These are phyloP conservation scores for Zasmidium cellare DNA, from an alignment of 2,329 filamentous ascomycete species.

Conservation along the genomic window DNA sequence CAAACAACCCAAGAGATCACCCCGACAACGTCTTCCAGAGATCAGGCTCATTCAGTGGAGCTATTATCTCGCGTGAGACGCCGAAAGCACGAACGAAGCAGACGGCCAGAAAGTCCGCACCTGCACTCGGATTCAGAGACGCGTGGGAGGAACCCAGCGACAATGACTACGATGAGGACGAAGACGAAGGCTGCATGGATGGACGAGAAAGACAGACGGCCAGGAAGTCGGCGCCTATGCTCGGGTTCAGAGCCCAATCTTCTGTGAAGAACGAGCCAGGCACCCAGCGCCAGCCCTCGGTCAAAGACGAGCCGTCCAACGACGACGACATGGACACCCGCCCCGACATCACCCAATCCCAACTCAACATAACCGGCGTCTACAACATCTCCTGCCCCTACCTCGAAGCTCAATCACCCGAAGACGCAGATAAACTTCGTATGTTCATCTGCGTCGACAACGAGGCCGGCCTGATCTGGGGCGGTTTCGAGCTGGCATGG, in stretches of 20 bases:
- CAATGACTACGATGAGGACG: too few species aligned
- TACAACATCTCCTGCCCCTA: slow-evolving; percentile 41
- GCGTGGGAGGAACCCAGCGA: too few species aligned
- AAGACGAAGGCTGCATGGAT: too few species aligned
- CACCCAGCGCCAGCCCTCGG: neutral
- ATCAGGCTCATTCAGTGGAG: neutral
- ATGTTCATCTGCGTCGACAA: slow-evolving; percentile 42
- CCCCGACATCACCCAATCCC: slow-evolving; percentile 13
- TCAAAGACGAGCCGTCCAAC: neutral
- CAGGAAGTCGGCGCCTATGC: too few species aligned
- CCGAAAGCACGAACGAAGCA: slow-evolving; percentile 4
- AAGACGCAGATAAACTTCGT: slow-evolving; percentile 29
- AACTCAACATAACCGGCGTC: slow-evolving; percentile 43
- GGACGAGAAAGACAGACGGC: too few species aligned
- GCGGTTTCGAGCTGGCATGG: slow-evolving; percentile 45
- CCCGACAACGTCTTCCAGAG: slow-evolving; percentile 14
- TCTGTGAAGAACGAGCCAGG: slow-evolving; percentile 4
- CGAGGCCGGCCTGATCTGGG: slow-evolving; percentile 46
- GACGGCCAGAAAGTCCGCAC: slow-evolving; percentile 9
- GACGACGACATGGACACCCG: slow-evolving; percentile 18
- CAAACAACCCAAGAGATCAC: neutral
- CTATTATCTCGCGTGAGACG: neutral
- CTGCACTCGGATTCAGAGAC: neutral
- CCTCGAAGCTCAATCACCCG: slow-evolving; percentile 18
- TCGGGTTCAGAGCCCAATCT: neutral